Evolutionary conservation across 176 grass and related monocot genomes (phyloP).

Genomic region (Carex myosuroides): DNA sequence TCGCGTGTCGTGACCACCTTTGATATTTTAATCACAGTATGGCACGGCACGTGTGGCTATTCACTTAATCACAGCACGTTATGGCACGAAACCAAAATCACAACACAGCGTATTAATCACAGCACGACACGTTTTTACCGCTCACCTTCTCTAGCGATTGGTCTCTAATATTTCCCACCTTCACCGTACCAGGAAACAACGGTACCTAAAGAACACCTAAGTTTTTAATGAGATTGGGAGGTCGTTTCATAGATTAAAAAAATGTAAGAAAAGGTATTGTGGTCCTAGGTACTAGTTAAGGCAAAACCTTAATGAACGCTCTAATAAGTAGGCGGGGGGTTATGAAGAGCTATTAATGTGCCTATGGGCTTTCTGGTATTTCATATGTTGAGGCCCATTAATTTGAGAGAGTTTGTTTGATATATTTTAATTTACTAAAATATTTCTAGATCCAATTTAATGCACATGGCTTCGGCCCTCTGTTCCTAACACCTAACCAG

Average conservation of each 20-base stretch:
- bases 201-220: neutral
- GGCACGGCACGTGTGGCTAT: too few species aligned
- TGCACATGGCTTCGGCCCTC: slow-evolving; percentile 5
- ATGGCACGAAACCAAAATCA: too few species aligned
- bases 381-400: neutral
- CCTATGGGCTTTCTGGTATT: neutral
- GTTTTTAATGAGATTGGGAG: neutral
- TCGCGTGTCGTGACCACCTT: too few species aligned
- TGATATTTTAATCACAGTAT: too few species aligned
- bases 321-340: neutral
- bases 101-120: too few species aligned
- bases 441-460: slow-evolving; percentile 3
- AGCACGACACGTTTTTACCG: too few species aligned
- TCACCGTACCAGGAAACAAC: too few species aligned
- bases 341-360: slow-evolving; percentile 13
- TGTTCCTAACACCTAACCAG: neutral
- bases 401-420: neutral
- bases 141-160: too few species aligned
- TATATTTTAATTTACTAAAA: neutral
- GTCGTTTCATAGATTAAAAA: neutral
- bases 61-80: too few species aligned
- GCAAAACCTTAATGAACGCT: slow-evolving; percentile 22
- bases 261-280: slow-evolving; percentile 3
- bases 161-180: too few species aligned
- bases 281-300: slow-evolving; percentile 12